Base-by-base conservation (phyloP, 129 eudicot species). In the Helianthus tuberosus region DNA sequence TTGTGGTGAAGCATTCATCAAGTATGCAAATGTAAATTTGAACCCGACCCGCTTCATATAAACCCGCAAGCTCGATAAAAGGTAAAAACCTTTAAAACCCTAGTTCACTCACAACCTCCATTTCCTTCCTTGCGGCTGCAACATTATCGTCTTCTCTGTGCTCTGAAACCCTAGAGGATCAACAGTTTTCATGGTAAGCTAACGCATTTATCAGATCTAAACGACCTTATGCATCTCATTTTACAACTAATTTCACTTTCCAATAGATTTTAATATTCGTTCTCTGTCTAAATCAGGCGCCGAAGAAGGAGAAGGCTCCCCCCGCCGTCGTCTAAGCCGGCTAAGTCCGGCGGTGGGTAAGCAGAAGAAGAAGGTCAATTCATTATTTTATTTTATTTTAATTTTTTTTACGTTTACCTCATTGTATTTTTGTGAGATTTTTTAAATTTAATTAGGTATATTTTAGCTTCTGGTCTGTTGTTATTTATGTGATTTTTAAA, bases 221-320 rank as follows among this genome's bases (percentile, higher is more conserved):
- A 38, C 16, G 8, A 27, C 29, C 66, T 5, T 60, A 14, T 39
- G 13, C 39, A n/a, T 15, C 15, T 2, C n/a, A 64, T 61, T 62
- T 62, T 13, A 62, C 47, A 7, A 13, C 20, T 14, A 5, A 46
- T 62, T 62, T 32, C 20, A 35, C 6, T 62, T 35, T 27, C 36
- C 67, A 11, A 1, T 62, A 5, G 67, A 44, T 44, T 66, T 43
- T 44, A 6, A 20, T 44, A 5, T 11, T 46, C 11, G 0, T 20
- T 0, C 23, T 46, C 3, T 67, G 38, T 43, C 38, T 67, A 13
- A 64, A 8, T 6, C 39, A 67, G 72, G 72, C 57, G 41, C 72
- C 72, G 72, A 67, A 67, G 72, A 67, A 67, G 72, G 72, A 67
- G 3, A 67, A 67, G 39, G 57, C 72, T 66, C 72, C 72, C n/a